Conservation (phyloP, 1,284 basidiomycete genomes). For the Takashimella koratensis region DNA sequence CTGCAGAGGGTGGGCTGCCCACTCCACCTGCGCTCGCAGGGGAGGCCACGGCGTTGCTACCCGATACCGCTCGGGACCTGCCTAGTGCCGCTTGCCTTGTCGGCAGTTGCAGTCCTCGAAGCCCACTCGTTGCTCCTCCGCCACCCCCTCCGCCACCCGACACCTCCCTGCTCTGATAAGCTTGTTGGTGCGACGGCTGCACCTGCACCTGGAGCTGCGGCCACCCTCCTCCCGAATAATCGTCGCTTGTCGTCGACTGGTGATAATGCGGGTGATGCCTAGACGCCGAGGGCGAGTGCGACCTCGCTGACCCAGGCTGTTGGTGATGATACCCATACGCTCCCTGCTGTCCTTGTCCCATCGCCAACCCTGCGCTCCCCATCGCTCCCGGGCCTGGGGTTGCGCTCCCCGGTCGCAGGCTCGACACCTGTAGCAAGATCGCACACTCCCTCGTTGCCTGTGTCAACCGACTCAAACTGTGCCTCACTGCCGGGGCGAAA, state of each 20-base stretch:
- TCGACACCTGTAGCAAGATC: slow-evolving; percentile 48
- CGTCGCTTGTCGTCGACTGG: not conserved
- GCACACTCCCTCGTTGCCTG: slow-evolving; percentile 52
- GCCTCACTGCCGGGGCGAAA: slow-evolving; percentile 37
- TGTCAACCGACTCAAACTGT: slow-evolving; percentile 45
- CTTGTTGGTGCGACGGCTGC: not conserved
- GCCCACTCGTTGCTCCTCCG: slow-evolving; percentile 5
- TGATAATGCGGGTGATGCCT: not conserved
- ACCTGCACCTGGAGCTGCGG: not conserved
- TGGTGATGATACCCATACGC: not conserved
- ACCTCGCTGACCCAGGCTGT: slow-evolving; percentile 1
- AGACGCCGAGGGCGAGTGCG: not conserved
- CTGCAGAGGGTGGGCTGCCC: too few species aligned
- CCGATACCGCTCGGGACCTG: not conserved
- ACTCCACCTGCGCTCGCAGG: not conserved
- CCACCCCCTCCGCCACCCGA: not conserved
- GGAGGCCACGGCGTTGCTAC: not conserved
- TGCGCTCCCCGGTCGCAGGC: slow-evolving; percentile 29
- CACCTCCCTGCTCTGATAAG: not conserved
- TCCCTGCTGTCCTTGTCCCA: not conserved
- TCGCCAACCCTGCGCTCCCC: not conserved
- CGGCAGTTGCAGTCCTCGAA: slow-evolving; percentile 32
- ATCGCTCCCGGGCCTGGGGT: slow-evolving; percentile 15
- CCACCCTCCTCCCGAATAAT: too few species aligned
- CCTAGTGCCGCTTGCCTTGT: slow-evolving; percentile 18